Conservation (phyloP, 495 filamentous ascomycete genomes). For the Annulohypoxylon moriforme region DNA sequence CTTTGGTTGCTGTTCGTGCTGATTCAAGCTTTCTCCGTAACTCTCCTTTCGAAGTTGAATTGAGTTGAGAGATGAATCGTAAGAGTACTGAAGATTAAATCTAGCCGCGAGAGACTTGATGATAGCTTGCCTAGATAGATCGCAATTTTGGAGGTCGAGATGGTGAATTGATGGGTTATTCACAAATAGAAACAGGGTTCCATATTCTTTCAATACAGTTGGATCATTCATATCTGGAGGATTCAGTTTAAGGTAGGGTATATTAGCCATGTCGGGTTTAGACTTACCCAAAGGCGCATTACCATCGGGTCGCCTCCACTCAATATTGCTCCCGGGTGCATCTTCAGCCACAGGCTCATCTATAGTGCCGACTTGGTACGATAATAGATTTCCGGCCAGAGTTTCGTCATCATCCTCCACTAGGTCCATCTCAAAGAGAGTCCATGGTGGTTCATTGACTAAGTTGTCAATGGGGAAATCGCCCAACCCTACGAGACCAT, state of each 20-base stretch:
- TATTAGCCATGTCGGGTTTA: conserved; percentile 5
- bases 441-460: conserved; percentile 20
- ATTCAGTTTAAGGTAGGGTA: conserved; percentile 15
- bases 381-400: not conserved
- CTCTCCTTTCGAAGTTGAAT: conserved; percentile 29
- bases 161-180: conserved; percentile 27
- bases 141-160: conserved; percentile 24
- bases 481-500: conserved; percentile 15
- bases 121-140: conserved; percentile 19
- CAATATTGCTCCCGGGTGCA: not conserved
- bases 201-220: conserved; percentile 23
- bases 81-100: conserved; percentile 32
- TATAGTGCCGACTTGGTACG: conserved; percentile 14
- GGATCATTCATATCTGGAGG: conserved; percentile 37
- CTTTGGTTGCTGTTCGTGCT: conserved; percentile 6
- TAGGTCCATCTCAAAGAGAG: conserved; percentile 35
- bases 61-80: conserved; percentile 14
- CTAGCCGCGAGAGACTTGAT: conserved; percentile 26
- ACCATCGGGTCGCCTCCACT: not conserved
- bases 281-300: conserved; percentile 34
- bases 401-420: conserved; percentile 18
- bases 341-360: not conserved
- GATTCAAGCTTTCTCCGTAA: not conserved
- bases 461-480: conserved; percentile 14
- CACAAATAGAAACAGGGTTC: conserved; percentile 28